These are phyloP conservation scores for Hypericum perforatum DNA, from an alignment of 345 rosid genomes.

Conservation along the genomic window DNA sequence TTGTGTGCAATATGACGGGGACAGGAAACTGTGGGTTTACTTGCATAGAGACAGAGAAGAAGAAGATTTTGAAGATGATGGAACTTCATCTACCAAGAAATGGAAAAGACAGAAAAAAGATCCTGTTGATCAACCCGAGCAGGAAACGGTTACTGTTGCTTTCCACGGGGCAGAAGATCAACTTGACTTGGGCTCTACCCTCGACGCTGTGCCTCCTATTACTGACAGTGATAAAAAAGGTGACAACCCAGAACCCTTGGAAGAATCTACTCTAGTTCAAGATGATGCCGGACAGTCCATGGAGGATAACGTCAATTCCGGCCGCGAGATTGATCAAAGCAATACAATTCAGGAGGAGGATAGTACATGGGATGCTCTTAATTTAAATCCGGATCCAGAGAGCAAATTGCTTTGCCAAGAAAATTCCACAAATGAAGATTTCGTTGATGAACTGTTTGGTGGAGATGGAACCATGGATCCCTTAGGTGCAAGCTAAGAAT, in stretches of 20 bases:
- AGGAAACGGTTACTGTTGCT: constrained; percentile 62
- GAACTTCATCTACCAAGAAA: constrained; percentile 98
- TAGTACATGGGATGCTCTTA: constrained; percentile 48
- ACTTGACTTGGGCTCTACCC: constrained; percentile 57
- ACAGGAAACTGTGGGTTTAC: constrained; percentile 96
- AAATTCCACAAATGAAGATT: constrained; percentile 79
- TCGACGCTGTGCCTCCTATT: constrained; percentile 45
- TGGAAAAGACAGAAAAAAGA: constrained; percentile 99
- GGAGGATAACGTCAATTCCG: constrained; percentile 41
- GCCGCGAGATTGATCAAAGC: constrained; percentile 30
- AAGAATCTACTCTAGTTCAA: constrained; percentile 5
- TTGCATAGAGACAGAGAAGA: constrained; percentile 94
- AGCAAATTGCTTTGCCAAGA: constrained; percentile 67
- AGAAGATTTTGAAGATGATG: constrained; percentile 99
- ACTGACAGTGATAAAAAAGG: constrained; percentile 35
- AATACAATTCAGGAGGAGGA: constrained; percentile 33
- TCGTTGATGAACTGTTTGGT: constrained; percentile 62
- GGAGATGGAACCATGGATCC: constrained; percentile 41
- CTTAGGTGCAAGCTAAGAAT: constrained; percentile 35
- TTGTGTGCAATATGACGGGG: constrained; percentile 87
- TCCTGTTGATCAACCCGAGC: constrained; percentile 69
- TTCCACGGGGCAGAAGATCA: constrained; percentile 45
- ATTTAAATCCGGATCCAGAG: constrained; percentile 39
- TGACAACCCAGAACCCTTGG: constrained; percentile 11
- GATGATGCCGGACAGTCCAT: constrained; percentile 37